Conservation (phyloP, 2,329 filamentous ascomycete genomes). For the Pestalotiopsis sp. region DNA sequence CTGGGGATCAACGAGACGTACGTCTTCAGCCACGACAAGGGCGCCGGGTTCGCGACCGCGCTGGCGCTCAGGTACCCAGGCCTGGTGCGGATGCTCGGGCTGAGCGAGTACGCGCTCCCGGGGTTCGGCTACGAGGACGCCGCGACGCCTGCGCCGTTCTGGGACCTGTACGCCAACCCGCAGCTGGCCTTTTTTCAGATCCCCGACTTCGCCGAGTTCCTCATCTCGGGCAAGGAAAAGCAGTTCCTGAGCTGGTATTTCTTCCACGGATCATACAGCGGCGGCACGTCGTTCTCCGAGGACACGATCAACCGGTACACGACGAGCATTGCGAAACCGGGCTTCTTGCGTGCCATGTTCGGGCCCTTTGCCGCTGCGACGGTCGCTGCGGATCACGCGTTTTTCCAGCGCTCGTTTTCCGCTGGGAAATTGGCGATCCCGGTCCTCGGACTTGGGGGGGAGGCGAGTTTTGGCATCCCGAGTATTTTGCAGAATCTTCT, state of each 20-base stretch:
- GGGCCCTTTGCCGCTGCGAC: conserved; percentile 34
- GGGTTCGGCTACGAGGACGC: conserved; percentile 41
- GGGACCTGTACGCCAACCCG: conserved; percentile 42
- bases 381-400: conserved; percentile 33
- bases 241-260: conserved; percentile 48
- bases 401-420: conserved; percentile 35
- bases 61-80: conserved; percentile 38
- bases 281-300: conserved; percentile 35
- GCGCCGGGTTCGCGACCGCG: conserved; percentile 41
- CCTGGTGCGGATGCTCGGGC: conserved; percentile 34
- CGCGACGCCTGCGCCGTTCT: conserved; percentile 30
- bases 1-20: conserved; percentile 42
- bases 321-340: conserved; percentile 41
- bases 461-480: conserved; percentile 30
- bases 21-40: conserved; percentile 48
- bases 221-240: conserved; percentile 43
- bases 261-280: conserved; percentile 44
- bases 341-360: conserved; percentile 36
- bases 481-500: conserved; percentile 19
- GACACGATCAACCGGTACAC: conserved; percentile 41
- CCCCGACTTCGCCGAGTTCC: conserved; percentile 46
- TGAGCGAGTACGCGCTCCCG: conserved; percentile 42
- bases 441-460: conserved; percentile 34
- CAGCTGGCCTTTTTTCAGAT: conserved; percentile 48
- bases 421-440: conserved; percentile 24